A percentile compares a stretch with the other conserved stretches of the same genome.
Conservation (phyloP, 257 asterid species). For the Oldenlandia corymbosa region DNA sequence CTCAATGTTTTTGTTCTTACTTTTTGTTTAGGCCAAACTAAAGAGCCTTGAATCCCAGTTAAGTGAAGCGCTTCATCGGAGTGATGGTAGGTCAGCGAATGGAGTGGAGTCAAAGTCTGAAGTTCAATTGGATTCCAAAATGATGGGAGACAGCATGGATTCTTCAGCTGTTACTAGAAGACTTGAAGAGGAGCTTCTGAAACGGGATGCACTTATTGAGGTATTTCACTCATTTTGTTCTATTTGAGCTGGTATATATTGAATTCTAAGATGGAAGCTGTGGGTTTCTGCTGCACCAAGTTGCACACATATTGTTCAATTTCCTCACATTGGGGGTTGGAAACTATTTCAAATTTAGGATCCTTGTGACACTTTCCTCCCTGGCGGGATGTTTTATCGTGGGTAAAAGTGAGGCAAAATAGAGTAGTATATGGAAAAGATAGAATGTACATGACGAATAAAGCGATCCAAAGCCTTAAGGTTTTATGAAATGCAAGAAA, state of each 20-base stretch:
- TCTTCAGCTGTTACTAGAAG: conserved; percentile 78
- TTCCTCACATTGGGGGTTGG: background rate
- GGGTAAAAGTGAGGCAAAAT: background rate
- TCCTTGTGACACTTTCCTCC: background rate
- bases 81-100: conserved; percentile 40
- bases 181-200: conserved; percentile 94
- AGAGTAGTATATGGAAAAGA: background rate
- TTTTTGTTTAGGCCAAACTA: conserved; percentile 54
- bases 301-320: background rate
- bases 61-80: conserved; percentile 54
- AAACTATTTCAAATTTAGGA: background rate
- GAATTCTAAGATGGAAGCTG: no score
- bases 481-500: background rate
- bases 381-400: background rate
- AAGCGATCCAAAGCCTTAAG: background rate
- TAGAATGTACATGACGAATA: background rate
- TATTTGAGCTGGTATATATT: background rate
- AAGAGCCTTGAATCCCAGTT: conserved; percentile 63
- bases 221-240: conserved; percentile 26
- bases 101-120: conserved; percentile 41
- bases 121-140: conserved; percentile 35
- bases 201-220: conserved; percentile 97
- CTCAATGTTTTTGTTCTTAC: conserved; percentile 4
- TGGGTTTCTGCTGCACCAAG: no score
- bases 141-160: conserved; percentile 50